phyloP scores from a whole-genome alignment of 495 filamentous ascomycete genomes.

The Antarctomyces pellizariae region DNA sequence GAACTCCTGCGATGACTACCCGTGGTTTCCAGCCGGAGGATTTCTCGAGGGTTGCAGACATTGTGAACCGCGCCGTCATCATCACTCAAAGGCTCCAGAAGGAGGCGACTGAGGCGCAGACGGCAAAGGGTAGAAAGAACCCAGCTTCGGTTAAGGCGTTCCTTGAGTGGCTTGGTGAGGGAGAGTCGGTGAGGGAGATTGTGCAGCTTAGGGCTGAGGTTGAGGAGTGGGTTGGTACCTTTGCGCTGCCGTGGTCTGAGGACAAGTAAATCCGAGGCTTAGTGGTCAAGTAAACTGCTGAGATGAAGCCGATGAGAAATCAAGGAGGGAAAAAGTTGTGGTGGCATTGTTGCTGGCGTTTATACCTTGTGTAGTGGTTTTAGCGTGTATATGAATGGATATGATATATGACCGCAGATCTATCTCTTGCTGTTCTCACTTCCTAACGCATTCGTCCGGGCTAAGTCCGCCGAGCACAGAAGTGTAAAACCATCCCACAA shows the following conservation, averaged over 20 bases:
- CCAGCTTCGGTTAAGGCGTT: conserved; percentile 63
- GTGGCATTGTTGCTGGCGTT: too few species aligned
- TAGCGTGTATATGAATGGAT: too few species aligned
- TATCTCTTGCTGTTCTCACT: too few species aligned
- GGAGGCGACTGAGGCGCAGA: conserved; percentile 48
- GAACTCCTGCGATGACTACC: conserved; percentile 93
- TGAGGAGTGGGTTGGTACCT: conserved; percentile 86
- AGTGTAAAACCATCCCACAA: too few species aligned
- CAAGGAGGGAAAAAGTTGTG: too few species aligned
- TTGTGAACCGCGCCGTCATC: conserved; percentile 75
- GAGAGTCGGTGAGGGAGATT: conserved; percentile 67
- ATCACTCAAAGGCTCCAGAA: conserved; percentile 73
- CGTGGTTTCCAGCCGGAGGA: conserved; percentile 71
- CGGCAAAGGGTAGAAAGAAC: conserved; percentile 60
- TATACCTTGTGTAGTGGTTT: too few species aligned
- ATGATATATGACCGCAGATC: too few species aligned
- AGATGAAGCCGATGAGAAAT: too few species aligned
- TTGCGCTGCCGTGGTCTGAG: conserved; percentile 81
- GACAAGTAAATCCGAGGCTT: too few species aligned
- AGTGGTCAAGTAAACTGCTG: too few species aligned
- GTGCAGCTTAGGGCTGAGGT: conserved; percentile 73
- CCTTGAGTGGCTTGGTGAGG: conserved; percentile 57
- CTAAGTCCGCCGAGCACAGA: too few species aligned
- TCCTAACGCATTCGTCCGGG: too few species aligned
- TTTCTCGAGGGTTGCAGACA: conserved; percentile 72